A percentile compares a stretch with the other conserved stretches of the same genome.
phyloP scores from a whole-genome alignment of 139 green algal species.

The Tetraselmis striata region DNA sequence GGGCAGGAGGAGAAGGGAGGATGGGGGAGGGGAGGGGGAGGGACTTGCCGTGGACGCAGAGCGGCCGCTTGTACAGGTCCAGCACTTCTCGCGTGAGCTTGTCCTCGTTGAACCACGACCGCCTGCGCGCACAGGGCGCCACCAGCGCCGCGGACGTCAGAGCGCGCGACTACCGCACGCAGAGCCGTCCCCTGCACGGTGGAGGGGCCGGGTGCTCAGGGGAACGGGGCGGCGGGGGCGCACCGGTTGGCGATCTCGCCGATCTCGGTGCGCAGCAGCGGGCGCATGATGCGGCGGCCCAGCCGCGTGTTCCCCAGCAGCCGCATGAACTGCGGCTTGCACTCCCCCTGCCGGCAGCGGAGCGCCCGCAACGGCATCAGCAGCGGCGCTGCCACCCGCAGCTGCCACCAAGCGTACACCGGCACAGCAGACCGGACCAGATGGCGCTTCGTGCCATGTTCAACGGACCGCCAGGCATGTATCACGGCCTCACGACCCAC shows the following conservation, averaged over 20 bases:
- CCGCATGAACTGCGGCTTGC: background rate
- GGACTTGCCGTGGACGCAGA: conserved; percentile 36
- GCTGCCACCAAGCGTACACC: no score
- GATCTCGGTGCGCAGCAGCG: conserved; percentile 63
- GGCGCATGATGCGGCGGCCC: conserved; percentile 56
- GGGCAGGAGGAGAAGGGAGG: no score
- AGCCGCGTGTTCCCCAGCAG: conserved; percentile 29
- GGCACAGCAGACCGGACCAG: no score
- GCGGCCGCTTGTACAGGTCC: conserved; percentile 59
- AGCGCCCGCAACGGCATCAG: no score
- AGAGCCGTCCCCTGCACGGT: background rate
- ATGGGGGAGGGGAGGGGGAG: background rate
- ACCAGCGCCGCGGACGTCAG: no score
- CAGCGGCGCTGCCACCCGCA: no score
- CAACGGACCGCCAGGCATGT: no score
- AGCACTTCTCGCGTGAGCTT: conserved; percentile 34
- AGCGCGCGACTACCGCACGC: no score
- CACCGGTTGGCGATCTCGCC: conserved; percentile 55
- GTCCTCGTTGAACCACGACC: background rate
- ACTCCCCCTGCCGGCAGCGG: background rate
- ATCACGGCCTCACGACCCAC: no score
- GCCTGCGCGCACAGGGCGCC: background rate
- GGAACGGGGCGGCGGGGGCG: conserved; percentile 42
- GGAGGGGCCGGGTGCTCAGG: conserved; percentile 15
- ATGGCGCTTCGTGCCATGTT: no score